Evolutionary conservation across 352 stramenopile genomes (phyloP).

Genomic region (Phytophthora crassamura): DNA sequence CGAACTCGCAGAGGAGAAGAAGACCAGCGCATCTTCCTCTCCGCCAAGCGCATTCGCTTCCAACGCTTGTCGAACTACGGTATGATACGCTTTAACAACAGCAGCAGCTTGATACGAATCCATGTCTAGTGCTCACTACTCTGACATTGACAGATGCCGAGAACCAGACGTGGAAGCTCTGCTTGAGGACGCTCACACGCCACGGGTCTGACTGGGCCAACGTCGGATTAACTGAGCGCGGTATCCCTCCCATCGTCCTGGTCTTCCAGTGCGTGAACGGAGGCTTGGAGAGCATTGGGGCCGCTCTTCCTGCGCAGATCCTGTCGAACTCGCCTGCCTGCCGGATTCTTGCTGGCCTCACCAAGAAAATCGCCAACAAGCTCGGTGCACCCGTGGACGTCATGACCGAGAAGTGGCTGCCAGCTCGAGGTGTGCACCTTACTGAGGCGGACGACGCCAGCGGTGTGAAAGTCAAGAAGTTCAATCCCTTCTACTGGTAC

Average conservation of each 20-base stretch:
- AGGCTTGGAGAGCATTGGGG: slow-evolving; percentile 62
- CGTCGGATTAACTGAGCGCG: slow-evolving; percentile 71
- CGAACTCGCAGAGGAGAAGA: slow-evolving; percentile 73
- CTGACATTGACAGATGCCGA: slow-evolving; percentile 48
- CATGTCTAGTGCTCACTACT: too few species aligned
- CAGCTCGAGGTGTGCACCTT: slow-evolving; percentile 41
- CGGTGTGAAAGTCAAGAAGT: slow-evolving; percentile 39
- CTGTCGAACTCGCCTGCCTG: slow-evolving; percentile 77
- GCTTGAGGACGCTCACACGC: slow-evolving; percentile 71
- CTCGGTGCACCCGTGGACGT: slow-evolving; percentile 78
- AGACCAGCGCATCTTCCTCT: slow-evolving; percentile 79
- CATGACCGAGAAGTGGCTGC: slow-evolving; percentile 88
- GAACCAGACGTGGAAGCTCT: slow-evolving; percentile 68
- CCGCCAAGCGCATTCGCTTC: slow-evolving; percentile 64
- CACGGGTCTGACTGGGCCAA: slow-evolving; percentile 76
- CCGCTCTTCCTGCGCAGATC: slow-evolving; percentile 48
- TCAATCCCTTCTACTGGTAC: slow-evolving; percentile 84
- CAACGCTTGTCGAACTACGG: slow-evolving; percentile 78
- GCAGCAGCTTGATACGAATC: too few species aligned
- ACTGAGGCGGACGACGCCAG: slow-evolving; percentile 9
- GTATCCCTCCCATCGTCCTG: slow-evolving; percentile 70
- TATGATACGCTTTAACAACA: slow-evolving; percentile 26
- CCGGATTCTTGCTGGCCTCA: slow-evolving; percentile 76
- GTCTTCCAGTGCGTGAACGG: slow-evolving; percentile 57
- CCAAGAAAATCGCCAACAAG: slow-evolving; percentile 88